Base-by-base conservation (phyloP, 2,329 filamentous ascomycete species). In the Oidium heveae region DNA sequence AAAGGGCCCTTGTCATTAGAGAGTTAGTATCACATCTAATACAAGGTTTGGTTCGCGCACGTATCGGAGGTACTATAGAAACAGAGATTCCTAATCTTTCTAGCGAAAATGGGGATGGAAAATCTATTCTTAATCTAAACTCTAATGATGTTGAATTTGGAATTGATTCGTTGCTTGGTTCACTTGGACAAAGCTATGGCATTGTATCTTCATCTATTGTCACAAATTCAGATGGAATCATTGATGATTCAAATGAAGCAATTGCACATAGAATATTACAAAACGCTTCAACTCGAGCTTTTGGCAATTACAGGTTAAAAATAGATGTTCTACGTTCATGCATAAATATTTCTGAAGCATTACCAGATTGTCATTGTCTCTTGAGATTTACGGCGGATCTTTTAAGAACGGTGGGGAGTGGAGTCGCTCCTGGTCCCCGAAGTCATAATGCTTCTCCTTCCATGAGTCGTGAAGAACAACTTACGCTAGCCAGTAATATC, bases 61-160 rank as follows among this genome's bases (percentile, higher is more conserved):
- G 91, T 41, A 95, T 93, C 50, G 76, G 89, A 51, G 89, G 89
- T 34, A 91, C 91, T 43, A 88, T 91, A n/a, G 91, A 96, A 64
- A 85, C 91, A 63, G 91, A 89, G 3, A 86, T 98, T 37, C 70
- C 91, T 33, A 82, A 79, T 59, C 70, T 75, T 12, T 66, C 69
- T 2, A 70, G 69, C 55, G 71, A 72, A 0, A 72, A 72, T 44
- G 67, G 66, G 20, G 72, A 70, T 56, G 74, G 74, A 10, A 69
- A 72, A 8, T 70, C 74, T 36, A 74, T 72, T 1, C 69, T 82
- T 34, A 78, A 82, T 59, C 69, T 84, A 15, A 74, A 73, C 7
- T 78, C 81, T 60, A 75, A 73, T 5, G 80, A 83, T 60, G 70
- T 82, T 33, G 80, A 83, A 63, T 70, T 75, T 51, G 80, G 79